Evolutionary conservation across 2,329 filamentous ascomycete genomes (phyloP), one percentile per base, ranked within the genome.

Genomic region (Tothia fuscella): DNA sequence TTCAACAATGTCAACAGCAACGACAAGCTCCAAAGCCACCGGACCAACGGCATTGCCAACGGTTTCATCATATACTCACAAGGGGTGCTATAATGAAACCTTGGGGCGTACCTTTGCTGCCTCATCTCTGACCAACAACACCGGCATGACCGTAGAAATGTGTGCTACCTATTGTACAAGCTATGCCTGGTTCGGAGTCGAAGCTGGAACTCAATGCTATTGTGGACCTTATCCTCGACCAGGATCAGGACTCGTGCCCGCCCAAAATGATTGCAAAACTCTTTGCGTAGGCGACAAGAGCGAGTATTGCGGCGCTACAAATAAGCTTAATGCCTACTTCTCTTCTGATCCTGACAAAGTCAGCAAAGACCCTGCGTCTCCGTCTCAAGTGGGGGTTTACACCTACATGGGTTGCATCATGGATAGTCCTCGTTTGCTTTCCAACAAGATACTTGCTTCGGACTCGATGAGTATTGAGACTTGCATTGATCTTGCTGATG

Each of bases 281-380:
- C 17, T 46, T 5, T 57, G 55, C 43, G 42, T 43, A 12, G 56
- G 55, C 12, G 50, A 55, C 14, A 25, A 33, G 28, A 46, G 41
- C 14, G 47, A 51, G 17, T 47, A 50, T 39, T 51, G 43, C 36
- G 49, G 48, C 43, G 28, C 50, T 57, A 20, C 47, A 50, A n/a
- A 50, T 43, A 21, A 49, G 14, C 25, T 45, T 17, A 45, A 42
- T 30, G 10, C 44, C 9, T 46, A 35, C 32, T 35, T 35, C 32
- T 35, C 32, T 9, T 35, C 32, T 16, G 12, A 35, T 9, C 9
- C 9, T 9, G 32, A 16, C 32, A 35, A 35, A 19, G 17, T 13
- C 12, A 10, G 10, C 17, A 9, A 19, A 10, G 17, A 35, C 17
- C 32, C 32, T 10, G 9, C 10, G 12, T 9, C 9, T 12, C 9